Evolutionary conservation across 2,329 filamentous ascomycete genomes (phyloP), one percentile per base, ranked within the genome.

Genomic region (Ambrosiella cleistominuta): DNA sequence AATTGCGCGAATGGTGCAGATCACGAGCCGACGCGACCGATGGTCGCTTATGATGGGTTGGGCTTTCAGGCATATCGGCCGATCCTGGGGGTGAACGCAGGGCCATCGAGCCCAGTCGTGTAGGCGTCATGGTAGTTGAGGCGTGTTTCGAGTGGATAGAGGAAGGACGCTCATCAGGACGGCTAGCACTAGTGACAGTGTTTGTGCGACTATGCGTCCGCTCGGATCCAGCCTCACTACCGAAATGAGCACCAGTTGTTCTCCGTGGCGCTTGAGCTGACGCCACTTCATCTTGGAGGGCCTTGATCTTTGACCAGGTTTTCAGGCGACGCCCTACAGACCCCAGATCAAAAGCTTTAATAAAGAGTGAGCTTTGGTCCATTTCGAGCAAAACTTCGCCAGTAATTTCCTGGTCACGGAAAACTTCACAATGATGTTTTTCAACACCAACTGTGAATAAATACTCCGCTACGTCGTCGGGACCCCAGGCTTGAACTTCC

Each of bases 231-330:
- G 72, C 72, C 45, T 83, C 80, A 39, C 37, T 39, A 57, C 44
- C 55, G 66, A 79, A 80, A 57, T 60, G 57, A 1, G 73, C 75
- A 59, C 74, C 73, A 0, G 78, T 82, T 52, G 74, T 78, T 56
- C 78, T 72, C 60, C 76, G 73, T 9, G 72, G 73, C 13, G 66
- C 59, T 7, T 68, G 70, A 50, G 63, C 64, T 38, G 69, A 70
- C 62, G 79, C 84, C 47, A 93, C 83, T 68, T 96, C 88, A 65
- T 95, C 87, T 67, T 97, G 91, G 62, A 97, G 77, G 2, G 81
- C 75, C 70, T 95, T 95, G 69, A 97, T 90, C 70, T 93, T 95
- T 70, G 96, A 88, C 91, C 91, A 97, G 1, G 90, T 95, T 69
- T 94, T 94, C 62, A 97, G 72, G 61, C 91, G 80, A 59, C 88